phyloP scores from a whole-genome alignment of 2,329 filamentous ascomycete genomes.

The Ramularia endophylla region DNA sequence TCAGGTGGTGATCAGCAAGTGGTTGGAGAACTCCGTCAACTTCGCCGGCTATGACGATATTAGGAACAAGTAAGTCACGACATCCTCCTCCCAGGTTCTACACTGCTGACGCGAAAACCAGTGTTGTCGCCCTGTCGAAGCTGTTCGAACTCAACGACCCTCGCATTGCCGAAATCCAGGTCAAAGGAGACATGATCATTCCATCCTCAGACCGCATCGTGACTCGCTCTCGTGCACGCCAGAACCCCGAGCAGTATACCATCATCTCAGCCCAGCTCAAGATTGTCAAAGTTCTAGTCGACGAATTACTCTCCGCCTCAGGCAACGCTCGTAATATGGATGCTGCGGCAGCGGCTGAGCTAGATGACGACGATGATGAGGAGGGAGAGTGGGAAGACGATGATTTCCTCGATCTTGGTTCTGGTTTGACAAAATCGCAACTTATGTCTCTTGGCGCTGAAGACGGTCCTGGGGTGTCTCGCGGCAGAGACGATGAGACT shows the following conservation, averaged over 20 bases:
- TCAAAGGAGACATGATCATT: slow-evolving; percentile 88
- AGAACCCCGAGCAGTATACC: slow-evolving; percentile 86
- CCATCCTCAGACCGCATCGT: slow-evolving; percentile 76
- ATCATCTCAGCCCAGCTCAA: slow-evolving; percentile 84
- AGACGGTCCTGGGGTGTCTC: slow-evolving; percentile 42
- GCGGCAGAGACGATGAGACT: slow-evolving; percentile 83
- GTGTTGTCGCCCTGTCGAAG: slow-evolving; percentile 87
- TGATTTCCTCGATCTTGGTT: slow-evolving; percentile 65
- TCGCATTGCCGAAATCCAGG: slow-evolving; percentile 69
- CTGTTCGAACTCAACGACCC: slow-evolving; percentile 82
- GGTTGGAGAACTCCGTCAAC: slow-evolving; percentile 93
- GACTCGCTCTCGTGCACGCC: slow-evolving; percentile 83
- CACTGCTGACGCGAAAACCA: slow-evolving; percentile 32
- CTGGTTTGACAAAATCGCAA: slow-evolving; percentile 53
- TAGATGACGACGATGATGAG: slow-evolving; percentile 68
- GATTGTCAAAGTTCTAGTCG: slow-evolving; percentile 91
- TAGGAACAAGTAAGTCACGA: slow-evolving; percentile 77
- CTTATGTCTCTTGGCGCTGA: slow-evolving; percentile 69
- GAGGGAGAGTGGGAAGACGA: slow-evolving; percentile 81
- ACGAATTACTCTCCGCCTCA: slow-evolving; percentile 79
- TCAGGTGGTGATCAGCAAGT: slow-evolving; percentile 84
- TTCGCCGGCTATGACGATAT: slow-evolving; percentile 99
- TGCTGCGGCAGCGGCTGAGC: slow-evolving; percentile 53
- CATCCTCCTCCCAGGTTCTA: background rate
- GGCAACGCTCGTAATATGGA: slow-evolving; percentile 47